A percentile compares a stretch with the other conserved stretches of the same genome.
phyloP scores from a whole-genome alignment of 495 filamentous ascomycete genomes.

The Trichocladium uniseriatum region DNA sequence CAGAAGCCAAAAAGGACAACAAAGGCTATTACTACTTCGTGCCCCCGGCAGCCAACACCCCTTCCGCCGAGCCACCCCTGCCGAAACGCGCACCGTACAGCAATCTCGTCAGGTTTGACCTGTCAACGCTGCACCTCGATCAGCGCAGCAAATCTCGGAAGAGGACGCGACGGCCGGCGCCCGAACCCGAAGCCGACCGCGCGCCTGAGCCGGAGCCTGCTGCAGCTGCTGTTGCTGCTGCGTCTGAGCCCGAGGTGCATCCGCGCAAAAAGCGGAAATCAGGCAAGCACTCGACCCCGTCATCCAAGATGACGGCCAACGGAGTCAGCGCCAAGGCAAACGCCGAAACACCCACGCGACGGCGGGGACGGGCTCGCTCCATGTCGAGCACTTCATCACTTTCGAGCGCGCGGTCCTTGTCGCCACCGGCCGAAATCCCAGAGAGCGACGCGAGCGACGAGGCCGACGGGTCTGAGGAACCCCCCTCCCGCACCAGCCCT shows the following conservation, averaged over 20 bases:
- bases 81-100: conserved; percentile 35
- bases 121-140: conserved; percentile 15
- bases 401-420: conserved; percentile 26
- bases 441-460: conserved; percentile 11
- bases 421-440: conserved; percentile 17
- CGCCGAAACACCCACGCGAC: conserved; percentile 19
- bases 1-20: conserved; percentile 38
- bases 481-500: conserved; percentile 21
- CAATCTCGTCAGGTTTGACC: conserved; percentile 33
- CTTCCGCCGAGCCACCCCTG: conserved; percentile 27
- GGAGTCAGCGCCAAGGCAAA: conserved; percentile 18
- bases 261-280: conserved; percentile 27
- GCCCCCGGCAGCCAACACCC: conserved; percentile 23
- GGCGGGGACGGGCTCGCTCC: conserved; percentile 17
- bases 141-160: background rate
- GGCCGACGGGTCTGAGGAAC: conserved; percentile 11
- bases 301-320: conserved; percentile 15
- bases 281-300: conserved; percentile 11
- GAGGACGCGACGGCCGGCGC: background rate
- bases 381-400: conserved; percentile 27
- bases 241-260: conserved; percentile 6
- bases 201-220: conserved; percentile 2
- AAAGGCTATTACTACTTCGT: conserved; percentile 42
- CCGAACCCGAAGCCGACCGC: conserved; percentile 2
- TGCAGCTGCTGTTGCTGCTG: no score